These are phyloP conservation scores for Chlorophyllum brunneum DNA, from an alignment of 768 basidiomycete genomes.

Conservation along the genomic window DNA sequence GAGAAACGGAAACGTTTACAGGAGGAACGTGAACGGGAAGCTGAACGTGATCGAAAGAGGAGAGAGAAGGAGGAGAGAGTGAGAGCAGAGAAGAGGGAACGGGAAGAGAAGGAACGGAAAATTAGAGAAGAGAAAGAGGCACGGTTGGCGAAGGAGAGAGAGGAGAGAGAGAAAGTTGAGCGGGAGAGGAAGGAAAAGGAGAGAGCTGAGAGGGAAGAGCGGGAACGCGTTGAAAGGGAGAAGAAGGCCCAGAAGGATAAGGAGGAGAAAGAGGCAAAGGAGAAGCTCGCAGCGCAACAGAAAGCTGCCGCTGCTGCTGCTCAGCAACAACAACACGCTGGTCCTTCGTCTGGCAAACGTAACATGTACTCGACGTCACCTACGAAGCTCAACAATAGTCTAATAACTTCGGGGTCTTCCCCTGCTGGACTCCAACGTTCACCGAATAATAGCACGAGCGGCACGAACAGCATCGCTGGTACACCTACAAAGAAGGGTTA, in stretches of 20 bases:
- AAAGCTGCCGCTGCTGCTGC: constrained; percentile 37
- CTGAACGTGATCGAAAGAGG: constrained; percentile 69
- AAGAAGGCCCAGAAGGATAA: constrained; percentile 24
- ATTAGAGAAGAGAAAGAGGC: constrained; percentile 39
- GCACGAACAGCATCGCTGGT: constrained; percentile 31
- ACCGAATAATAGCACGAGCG: constrained; percentile 27
- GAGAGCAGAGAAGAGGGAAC: constrained; percentile 66
- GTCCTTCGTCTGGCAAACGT: constrained; percentile 31
- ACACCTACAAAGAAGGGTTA: constrained; percentile 55
- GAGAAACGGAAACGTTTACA: constrained; percentile 70
- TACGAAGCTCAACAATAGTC: constrained; percentile 27
- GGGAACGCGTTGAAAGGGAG: constrained; percentile 27
- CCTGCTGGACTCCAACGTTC: constrained; percentile 36
- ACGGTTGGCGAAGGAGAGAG: constrained; percentile 27
- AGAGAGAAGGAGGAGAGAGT: constrained; percentile 68
- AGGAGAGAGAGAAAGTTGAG: constrained; percentile 30
- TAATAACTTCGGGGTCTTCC: constrained; percentile 39
- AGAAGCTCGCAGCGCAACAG: constrained; percentile 35
- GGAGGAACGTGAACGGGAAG: constrained; percentile 79
- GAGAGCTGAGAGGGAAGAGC: constrained; percentile 26
- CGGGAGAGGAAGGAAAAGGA: constrained; percentile 31
- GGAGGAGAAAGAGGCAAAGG: constrained; percentile 26
- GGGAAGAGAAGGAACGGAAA: constrained; percentile 48
- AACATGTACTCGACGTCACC: constrained; percentile 40
- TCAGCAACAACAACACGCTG: constrained; percentile 22